These are phyloP conservation scores for Silene noctiflora DNA, from an alignment of 179 eudicot genomes.

Conservation along the genomic window DNA sequence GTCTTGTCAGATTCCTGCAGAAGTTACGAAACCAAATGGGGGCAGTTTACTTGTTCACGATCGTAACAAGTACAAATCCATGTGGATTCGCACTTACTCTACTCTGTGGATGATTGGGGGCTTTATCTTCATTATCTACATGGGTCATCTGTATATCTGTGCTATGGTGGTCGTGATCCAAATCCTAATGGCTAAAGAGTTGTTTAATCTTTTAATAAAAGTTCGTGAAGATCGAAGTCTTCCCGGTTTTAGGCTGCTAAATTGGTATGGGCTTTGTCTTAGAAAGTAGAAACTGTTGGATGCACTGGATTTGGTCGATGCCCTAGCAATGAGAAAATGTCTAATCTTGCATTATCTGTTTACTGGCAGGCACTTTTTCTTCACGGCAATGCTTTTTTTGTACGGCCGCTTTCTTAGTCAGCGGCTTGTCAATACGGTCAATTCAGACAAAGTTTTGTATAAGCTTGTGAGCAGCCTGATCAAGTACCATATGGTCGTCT, in stretches of 20 bases:
- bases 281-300: not conserved
- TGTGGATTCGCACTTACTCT: constrained; percentile 80
- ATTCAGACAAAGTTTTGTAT: constrained; percentile 67
- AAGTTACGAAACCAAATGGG: constrained; percentile 66
- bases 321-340: constrained; percentile 7
- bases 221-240: constrained; percentile 78
- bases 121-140: constrained; percentile 66
- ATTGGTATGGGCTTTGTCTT: constrained; percentile 54
- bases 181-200: constrained; percentile 88
- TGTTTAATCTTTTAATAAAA: constrained; percentile 75
- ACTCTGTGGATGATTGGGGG: constrained; percentile 98
- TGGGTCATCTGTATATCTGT: constrained; percentile 99
- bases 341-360: not conserved
- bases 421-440: constrained; percentile 84
- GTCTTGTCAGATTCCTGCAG: constrained; percentile 48
- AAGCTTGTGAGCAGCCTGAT: constrained; percentile 63
- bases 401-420: constrained; percentile 90
- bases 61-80: constrained; percentile 78
- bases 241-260: constrained; percentile 83
- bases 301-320: not conserved
- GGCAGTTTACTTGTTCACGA: constrained; percentile 63
- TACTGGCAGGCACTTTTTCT: constrained; percentile 87
- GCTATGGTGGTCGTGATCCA: constrained; percentile 92
- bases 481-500: constrained; percentile 88
- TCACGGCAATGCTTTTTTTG: constrained; percentile 93